Conservation (phyloP, 306 rosid species). For the Ziziphus jujuba region DNA sequence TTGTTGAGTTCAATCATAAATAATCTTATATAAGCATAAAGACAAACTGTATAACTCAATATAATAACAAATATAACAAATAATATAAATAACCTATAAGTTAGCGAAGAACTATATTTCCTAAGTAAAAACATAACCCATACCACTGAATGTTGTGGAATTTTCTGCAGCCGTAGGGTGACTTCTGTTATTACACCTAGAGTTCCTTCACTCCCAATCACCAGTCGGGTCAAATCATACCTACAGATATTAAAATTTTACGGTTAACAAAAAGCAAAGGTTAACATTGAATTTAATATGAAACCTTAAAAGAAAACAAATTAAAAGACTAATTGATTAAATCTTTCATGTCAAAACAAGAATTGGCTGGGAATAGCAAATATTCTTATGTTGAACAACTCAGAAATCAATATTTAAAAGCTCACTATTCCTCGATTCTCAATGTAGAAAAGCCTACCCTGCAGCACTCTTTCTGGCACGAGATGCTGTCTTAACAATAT, state of each 20-base stretch:
- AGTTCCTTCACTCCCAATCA: slow-evolving; percentile 99
- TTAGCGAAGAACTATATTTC: too few relatives aligned
- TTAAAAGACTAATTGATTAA: neutral
- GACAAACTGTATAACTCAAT: slow-evolving; percentile 20
- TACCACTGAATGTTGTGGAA: slow-evolving; percentile 90
- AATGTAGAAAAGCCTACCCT: slow-evolving; percentile 51
- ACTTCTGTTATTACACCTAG: slow-evolving; percentile 90
- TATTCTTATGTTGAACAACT: too few relatives aligned
- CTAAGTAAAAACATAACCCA: neutral
- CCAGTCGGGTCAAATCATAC: slow-evolving; percentile 89
- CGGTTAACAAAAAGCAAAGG: slow-evolving; percentile 7
- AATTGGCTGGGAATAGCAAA: too few relatives aligned
- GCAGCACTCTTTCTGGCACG: slow-evolving; percentile 98
- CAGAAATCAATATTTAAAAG: too few relatives aligned
- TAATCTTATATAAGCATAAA: neutral
- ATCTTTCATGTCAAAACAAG: neutral
- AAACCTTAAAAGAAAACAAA: neutral
- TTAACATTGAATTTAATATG: neutral
- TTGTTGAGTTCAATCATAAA: slow-evolving; percentile 18
- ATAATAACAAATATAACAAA: neutral
- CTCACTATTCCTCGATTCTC: too few relatives aligned
- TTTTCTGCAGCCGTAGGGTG: slow-evolving; percentile 84
- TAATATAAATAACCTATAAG: too few relatives aligned
- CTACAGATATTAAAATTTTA: slow-evolving; percentile 33
- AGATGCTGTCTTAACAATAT: slow-evolving; percentile 86